Evolutionary conservation across 2,329 filamentous ascomycete genomes (phyloP).

Genomic region (Grosmannia clavigera): DNA sequence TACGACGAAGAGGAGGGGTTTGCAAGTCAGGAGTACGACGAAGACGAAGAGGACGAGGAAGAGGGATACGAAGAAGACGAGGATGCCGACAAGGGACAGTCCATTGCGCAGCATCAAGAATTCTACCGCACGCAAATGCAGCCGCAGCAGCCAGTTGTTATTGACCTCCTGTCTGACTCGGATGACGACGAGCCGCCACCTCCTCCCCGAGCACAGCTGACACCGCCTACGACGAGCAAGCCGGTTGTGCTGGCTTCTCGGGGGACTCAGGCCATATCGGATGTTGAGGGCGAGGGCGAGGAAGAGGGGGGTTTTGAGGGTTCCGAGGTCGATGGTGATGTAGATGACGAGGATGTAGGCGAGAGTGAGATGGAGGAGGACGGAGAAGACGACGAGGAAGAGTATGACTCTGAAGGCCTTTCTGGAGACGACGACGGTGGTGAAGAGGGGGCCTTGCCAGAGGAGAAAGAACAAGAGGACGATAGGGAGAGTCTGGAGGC

Average conservation of each 20-base stretch:
- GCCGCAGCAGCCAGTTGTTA: conserved; percentile 24
- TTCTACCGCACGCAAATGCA: neutral
- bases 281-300: neutral
- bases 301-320: neutral
- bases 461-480: neutral
- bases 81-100: neutral
- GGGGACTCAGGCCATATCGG: neutral
- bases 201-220: neutral
- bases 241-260: neutral
- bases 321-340: neutral
- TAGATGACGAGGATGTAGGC: neutral
- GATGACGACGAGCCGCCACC: neutral
- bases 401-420: neutral
- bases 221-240: neutral
- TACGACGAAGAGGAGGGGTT: neutral
- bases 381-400: neutral
- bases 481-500: neutral
- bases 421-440: conserved; percentile 1
- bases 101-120: neutral
- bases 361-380: neutral
- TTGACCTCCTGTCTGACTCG: conserved; percentile 21
- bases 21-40: neutral
- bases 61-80: neutral
- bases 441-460: neutral
- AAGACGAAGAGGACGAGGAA: neutral